Evolutionary conservation across 805 yeast genomes (phyloP).

Genomic region (Yamadazyma nakazawae): DNA sequence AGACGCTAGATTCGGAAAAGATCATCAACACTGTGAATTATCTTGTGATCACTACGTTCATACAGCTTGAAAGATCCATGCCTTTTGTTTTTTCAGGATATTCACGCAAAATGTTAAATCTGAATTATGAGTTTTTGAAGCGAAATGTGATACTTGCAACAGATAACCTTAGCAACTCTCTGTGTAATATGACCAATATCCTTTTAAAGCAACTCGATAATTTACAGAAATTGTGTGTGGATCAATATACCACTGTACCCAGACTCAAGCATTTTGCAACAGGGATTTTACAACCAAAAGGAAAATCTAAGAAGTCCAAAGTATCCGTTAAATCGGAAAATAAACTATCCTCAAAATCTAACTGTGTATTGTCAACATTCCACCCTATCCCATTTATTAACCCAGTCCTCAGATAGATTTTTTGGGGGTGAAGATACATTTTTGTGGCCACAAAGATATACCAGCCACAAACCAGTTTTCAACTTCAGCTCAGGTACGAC

Average conservation of each 20-base stretch:
- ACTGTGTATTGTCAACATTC: neutral
- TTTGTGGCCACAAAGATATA: too few species aligned
- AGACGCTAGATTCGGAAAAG: neutral
- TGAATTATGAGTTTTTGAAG: conserved; percentile 16
- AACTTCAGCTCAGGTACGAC: neutral
- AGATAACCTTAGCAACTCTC: neutral
- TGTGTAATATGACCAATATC: neutral
- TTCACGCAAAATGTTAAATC: conserved; percentile 23
- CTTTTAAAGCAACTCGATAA: neutral
- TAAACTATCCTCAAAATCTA: neutral
- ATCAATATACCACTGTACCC: neutral
- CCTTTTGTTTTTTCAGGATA: conserved; percentile 32
- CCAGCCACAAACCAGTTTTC: neutral
- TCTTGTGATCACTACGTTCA: conserved; percentile 16
- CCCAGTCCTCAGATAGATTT: neutral
- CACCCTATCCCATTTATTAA: conserved; percentile 1
- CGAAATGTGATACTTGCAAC: neutral
- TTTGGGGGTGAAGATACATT: too few species aligned
- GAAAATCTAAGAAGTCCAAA: neutral
- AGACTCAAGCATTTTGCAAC: neutral
- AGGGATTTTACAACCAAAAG: neutral
- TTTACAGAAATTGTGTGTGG: neutral
- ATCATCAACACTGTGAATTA: conserved; percentile 6
- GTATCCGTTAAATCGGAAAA: neutral
- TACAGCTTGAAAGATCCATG: conserved; percentile 25